Evolutionary conservation across 208 protist genomes (phyloP).

Genomic region (Cochliopodium minus): DNA sequence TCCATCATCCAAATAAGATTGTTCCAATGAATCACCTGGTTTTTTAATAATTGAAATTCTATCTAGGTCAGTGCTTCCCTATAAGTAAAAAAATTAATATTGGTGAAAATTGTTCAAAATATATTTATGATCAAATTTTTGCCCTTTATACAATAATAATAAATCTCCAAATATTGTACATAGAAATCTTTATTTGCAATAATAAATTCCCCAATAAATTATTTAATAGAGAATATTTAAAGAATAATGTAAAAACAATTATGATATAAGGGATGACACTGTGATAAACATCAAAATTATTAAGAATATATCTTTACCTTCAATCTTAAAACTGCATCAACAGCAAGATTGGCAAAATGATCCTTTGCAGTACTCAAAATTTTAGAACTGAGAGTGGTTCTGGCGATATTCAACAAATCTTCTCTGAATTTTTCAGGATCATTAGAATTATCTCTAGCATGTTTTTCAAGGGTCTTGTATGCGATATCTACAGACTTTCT

Average conservation of each 20-base stretch:
- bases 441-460: conserved; percentile 50
- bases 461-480: conserved; percentile 51
- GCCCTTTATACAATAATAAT: conserved; percentile 17
- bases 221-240: no score
- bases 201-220: no score
- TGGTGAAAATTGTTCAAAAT: conserved; percentile 11
- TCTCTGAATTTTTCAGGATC: conserved; percentile 71
- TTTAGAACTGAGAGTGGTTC: conserved; percentile 98
- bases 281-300: no score
- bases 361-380: conserved; percentile 68
- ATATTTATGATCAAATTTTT: conserved; percentile 12
- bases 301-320: no score
- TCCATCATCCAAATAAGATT: conserved; percentile 95
- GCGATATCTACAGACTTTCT: conserved; percentile 53
- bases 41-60: conserved; percentile 99
- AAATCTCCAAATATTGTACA: conserved; percentile 5
- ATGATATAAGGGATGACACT: no score
- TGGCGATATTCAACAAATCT: conserved; percentile 93
- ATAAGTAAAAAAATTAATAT: neutral
- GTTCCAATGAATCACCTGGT: conserved; percentile 75
- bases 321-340: conserved; percentile 92
- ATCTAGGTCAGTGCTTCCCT: conserved; percentile 71
- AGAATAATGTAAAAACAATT: no score
- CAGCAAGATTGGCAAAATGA: conserved; percentile 90
- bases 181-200: no score